phyloP scores from a whole-genome alignment of 306 rosid genomes.

The Cucumis cinereus region DNA sequence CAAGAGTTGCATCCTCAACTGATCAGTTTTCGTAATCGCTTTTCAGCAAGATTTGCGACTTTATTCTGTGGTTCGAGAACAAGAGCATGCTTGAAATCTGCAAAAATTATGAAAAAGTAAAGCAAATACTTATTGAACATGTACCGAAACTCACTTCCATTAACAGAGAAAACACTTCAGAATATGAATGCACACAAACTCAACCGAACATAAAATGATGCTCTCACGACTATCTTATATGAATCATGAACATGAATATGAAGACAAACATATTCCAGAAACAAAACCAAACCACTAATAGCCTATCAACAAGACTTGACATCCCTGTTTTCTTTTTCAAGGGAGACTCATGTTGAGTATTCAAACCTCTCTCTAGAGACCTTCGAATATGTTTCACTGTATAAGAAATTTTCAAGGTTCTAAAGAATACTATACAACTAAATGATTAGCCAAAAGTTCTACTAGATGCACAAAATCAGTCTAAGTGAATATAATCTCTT shows the following conservation, averaged over 20 bases:
- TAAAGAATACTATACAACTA: not conserved
- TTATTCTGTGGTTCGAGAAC: conserved; percentile 83
- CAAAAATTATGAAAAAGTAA: not conserved
- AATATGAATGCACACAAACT: not conserved
- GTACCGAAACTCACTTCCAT: not conserved
- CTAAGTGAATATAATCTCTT: not conserved
- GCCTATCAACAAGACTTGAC: not conserved
- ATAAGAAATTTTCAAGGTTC: not conserved
- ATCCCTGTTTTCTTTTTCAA: not conserved
- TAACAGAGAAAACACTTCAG: not conserved
- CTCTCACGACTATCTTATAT: not conserved
- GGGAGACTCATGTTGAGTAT: not conserved
- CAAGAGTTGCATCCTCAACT: conserved; percentile 21
- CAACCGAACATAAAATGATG: not conserved
- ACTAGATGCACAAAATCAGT: not conserved
- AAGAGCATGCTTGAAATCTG: conserved; percentile 79
- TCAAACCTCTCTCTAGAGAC: not conserved
- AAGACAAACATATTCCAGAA: not conserved
- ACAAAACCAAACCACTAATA: not conserved
- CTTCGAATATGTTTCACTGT: not conserved
- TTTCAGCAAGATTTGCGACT: conserved; percentile 47
- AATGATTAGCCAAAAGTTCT: not conserved
- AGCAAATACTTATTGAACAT: not conserved
- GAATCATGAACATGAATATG: not conserved
- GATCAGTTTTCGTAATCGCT: conserved; percentile 40